A percentile compares a stretch with the other conserved stretches of the same genome.
phyloP scores from a whole-genome alignment of 306 rosid species.

The Rubus idaeus region DNA sequence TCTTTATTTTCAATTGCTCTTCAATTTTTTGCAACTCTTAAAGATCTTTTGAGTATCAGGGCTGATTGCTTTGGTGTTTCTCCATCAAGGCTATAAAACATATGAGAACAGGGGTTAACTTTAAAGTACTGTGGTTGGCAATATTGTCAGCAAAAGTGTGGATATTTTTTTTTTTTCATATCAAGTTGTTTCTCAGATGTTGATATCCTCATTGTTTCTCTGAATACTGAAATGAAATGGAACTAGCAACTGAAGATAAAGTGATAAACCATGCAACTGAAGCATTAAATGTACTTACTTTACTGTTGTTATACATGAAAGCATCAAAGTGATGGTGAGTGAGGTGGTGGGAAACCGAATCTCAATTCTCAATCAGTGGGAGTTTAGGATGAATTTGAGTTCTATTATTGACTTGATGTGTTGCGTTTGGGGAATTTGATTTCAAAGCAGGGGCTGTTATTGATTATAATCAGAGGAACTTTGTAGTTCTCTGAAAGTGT shows the following conservation, averaged over 20 bases:
- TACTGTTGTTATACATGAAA: neutral
- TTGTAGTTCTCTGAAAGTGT: neutral
- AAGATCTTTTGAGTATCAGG: neutral
- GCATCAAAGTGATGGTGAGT: neutral
- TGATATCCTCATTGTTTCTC: conserved; percentile 1
- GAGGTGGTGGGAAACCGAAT: neutral
- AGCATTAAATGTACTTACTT: neutral
- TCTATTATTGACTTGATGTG: neutral
- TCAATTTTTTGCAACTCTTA: neutral
- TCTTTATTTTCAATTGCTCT: neutral
- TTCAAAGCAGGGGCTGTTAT: conserved; percentile 10
- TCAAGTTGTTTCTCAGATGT: neutral
- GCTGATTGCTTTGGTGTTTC: neutral
- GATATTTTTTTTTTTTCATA: neutral
- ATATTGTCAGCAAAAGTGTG: too few relatives aligned
- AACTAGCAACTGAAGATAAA: neutral
- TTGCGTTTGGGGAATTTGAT: neutral
- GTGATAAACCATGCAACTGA: neutral
- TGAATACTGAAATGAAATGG: neutral
- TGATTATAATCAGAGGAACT: conserved; percentile 13
- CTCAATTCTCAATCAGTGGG: neutral
- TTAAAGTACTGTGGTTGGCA: too few relatives aligned
- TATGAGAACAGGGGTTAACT: neutral
- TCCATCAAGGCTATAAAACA: neutral
- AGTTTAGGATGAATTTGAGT: neutral